Conservation (phyloP, 306 rosid species). For the Begonia peltatifolia region DNA sequence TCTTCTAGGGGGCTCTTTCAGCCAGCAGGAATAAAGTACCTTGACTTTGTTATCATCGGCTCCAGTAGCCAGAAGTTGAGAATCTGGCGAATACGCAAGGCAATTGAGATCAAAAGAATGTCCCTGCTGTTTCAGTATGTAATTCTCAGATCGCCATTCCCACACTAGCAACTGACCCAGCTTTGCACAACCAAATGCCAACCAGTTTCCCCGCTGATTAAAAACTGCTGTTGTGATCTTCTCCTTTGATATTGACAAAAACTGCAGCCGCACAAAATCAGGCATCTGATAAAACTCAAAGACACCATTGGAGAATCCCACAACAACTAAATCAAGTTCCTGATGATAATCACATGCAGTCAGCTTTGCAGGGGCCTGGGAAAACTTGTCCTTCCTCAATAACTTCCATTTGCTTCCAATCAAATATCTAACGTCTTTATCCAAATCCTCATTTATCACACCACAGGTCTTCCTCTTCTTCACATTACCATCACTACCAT, state of each 20-base stretch:
- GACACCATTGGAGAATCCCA: conserved; percentile 74
- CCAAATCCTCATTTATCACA: conserved; percentile 15
- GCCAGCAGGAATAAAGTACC: conserved; percentile 22
- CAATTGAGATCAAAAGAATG: conserved; percentile 89
- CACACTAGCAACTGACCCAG: conserved; percentile 92
- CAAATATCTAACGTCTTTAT: conserved; percentile 38
- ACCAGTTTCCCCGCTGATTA: conserved; percentile 84
- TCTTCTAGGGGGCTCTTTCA: too few species aligned
- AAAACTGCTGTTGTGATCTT: conserved; percentile 70
- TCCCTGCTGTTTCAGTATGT: conserved; percentile 95
- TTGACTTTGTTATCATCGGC: conserved; percentile 98
- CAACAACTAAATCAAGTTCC: conserved; percentile 68
- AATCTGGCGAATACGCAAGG: conserved; percentile 68
- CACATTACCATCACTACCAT: conserved; percentile 14
- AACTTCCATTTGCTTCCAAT: conserved; percentile 59
- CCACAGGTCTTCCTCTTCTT: conserved; percentile 47
- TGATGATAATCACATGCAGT: conserved; percentile 74
- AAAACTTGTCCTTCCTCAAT: conserved; percentile 57
- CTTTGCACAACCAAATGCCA: conserved; percentile 76
- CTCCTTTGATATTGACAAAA: conserved; percentile 69
- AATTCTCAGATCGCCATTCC: conserved; percentile 93
- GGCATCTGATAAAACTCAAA: conserved; percentile 91
- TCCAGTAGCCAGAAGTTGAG: conserved; percentile 86
- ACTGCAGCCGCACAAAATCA: conserved; percentile 77
- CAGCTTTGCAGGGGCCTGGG: conserved; percentile 43